Percentiles rank a stretch among this genome's conserved stretches.
Conservation (phyloP, 768 basidiomycete genomes). For the Xerocomus potaroensis region DNA sequence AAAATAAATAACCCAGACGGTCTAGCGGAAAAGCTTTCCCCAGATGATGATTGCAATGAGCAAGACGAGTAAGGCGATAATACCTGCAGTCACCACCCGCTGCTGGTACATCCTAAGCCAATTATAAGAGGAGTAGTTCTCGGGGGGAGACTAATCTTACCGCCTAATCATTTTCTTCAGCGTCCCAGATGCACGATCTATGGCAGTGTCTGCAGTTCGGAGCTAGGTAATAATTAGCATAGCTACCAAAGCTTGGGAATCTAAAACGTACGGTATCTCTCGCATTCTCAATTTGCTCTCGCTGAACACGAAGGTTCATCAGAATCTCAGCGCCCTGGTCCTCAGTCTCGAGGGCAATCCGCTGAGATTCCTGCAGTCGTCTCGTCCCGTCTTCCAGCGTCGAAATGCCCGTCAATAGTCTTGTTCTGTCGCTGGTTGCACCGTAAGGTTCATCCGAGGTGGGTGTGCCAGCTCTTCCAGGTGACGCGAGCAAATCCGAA, state of each 20-base stretch:
- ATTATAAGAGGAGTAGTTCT: conserved; percentile 16
- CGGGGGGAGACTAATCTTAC: conserved; percentile 44
- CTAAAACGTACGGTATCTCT: conserved; percentile 68
- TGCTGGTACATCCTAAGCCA: conserved; percentile 92
- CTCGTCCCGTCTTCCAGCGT: conserved; percentile 80
- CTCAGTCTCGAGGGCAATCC: conserved; percentile 94
- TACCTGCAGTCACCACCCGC: conserved; percentile 79
- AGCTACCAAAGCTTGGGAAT: not conserved
- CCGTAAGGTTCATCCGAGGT: conserved; percentile 81
- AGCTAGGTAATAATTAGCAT: conserved; percentile 45
- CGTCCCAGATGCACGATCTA: conserved; percentile 88
- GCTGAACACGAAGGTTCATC: conserved; percentile 74
- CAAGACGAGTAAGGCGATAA: conserved; percentile 78
- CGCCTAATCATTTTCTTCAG: conserved; percentile 94
- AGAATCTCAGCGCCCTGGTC: conserved; percentile 92
- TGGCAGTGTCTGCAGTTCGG: conserved; percentile 78
- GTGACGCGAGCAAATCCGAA: conserved; percentile 68
- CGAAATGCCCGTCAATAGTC: conserved; percentile 73
- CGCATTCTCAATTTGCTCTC: conserved; percentile 93
- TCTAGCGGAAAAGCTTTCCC: conserved; percentile 60
- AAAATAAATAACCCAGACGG: conserved; percentile 11
- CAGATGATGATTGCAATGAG: conserved; percentile 80
- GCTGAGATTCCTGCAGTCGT: conserved; percentile 84
- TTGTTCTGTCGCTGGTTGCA: conserved; percentile 64
- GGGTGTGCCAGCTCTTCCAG: conserved; percentile 30